Base-by-base conservation (phyloP, 441 rosid species). In the Dalechampia spathulata region DNA sequence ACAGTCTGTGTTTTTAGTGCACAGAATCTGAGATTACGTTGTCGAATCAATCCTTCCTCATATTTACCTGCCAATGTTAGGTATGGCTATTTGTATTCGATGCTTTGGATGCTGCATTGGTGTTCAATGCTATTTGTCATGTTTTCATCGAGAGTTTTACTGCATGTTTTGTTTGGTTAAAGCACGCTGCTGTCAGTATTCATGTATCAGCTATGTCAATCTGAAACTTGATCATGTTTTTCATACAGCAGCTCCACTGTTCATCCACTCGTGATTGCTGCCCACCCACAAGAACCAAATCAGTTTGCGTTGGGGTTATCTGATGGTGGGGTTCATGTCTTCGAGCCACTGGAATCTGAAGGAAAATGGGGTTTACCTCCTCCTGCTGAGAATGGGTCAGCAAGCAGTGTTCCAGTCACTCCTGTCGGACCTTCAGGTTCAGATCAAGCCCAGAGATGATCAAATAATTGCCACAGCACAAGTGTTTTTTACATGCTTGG, bases 251-350 rank as follows among this genome's bases (percentile, higher is more conserved):
- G 75, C 36, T 38, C 58, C 4, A 59, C 57, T n/a, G 71, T 61
- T 15, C 66, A 71, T 57, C 79, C 82, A 0, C 15, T 49, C 6
- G 71, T 66, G 22, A 61, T 85, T 34, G 80, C 89, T 1, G 81
- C 89, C 47, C 80, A 85, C 61, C 93, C 89, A 0, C 70, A 61
- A 23, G 67, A 70, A 46, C 76, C 86, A 19, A 68, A 62, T 55
- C 89, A 85, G 64, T 82, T 82, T 61, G 75, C 83, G 0, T 39
- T 75, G 34, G 86, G 89, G 42, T 64, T 82, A 12, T 53, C 80
- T 11, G 72, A 75, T 48, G 86, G 88, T 4, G 51, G 45, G 27
- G 77, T 79, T 3, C 23, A 59, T n/a, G 76, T 83, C 54, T 62
- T 79, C 17, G 83, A 75, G 61, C 83, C 76, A 41, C 66, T 41